phyloP scores from a whole-genome alignment of 2,329 filamentous ascomycete species.

The Rhynchosporium secalis region DNA sequence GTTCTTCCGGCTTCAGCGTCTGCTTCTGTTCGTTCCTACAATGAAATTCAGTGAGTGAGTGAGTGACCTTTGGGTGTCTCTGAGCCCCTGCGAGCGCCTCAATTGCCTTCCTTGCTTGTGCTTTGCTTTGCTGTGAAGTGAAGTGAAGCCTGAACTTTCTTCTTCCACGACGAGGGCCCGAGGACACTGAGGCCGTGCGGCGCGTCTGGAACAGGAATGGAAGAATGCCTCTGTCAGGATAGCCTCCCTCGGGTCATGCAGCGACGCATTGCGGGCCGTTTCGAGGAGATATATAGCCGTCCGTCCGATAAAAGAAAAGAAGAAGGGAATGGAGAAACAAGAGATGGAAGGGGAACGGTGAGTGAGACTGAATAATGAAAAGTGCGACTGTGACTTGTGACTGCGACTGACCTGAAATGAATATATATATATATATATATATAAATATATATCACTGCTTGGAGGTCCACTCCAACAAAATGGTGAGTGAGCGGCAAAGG shows the following conservation, averaged over 20 bases:
- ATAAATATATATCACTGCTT: slow-evolving; percentile 3
- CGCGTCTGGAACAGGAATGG: slow-evolving; percentile 7
- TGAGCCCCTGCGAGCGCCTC: slow-evolving; percentile 1
- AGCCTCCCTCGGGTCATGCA: slow-evolving; percentile 19
- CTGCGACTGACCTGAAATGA: too few species aligned
- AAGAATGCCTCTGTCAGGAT: background rate
- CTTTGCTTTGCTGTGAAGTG: background rate
- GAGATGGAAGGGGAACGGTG: background rate
- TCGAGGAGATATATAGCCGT: slow-evolving; percentile 10
- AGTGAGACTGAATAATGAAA: background rate
- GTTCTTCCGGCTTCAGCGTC: background rate
- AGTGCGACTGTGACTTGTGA: too few species aligned
- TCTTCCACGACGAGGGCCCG: too few species aligned
- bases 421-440: background rate
- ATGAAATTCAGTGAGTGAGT: background rate
- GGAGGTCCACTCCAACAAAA: background rate
- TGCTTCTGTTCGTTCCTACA: background rate
- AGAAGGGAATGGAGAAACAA: background rate
- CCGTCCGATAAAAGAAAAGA: background rate
- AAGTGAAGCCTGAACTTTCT: too few species aligned
- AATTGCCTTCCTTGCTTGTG: slow-evolving; percentile 23
- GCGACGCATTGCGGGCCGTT: slow-evolving; percentile 15
- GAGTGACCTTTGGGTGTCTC: background rate
- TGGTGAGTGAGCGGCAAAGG: background rate
- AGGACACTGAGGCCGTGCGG: slow-evolving; percentile 2